Conservation (phyloP, 2,329 filamentous ascomycete species). For the Onygenales sp. region DNA sequence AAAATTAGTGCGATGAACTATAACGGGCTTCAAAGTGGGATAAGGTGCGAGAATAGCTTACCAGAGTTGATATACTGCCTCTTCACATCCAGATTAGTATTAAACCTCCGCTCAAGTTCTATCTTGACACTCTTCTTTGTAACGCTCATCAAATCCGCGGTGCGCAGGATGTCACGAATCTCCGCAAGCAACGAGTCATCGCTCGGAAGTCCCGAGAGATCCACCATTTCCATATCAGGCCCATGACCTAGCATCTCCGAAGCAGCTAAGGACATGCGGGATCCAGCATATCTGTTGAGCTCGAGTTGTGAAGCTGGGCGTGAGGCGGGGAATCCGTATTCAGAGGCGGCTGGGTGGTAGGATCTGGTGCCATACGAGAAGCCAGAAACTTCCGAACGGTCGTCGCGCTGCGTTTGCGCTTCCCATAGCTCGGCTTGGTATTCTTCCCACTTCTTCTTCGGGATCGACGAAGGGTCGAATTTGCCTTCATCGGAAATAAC, state of each 20-base stretch:
- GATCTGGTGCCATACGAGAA: slow-evolving; percentile 89
- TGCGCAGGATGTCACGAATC: slow-evolving; percentile 86
- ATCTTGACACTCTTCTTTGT: slow-evolving; percentile 98
- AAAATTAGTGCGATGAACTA: slow-evolving; percentile 17
- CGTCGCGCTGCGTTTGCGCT: slow-evolving; percentile 71
- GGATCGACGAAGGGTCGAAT: slow-evolving; percentile 86
- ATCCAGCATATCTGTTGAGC: slow-evolving; percentile 44
- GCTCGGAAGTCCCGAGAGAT: slow-evolving; percentile 65
- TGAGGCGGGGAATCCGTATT: slow-evolving; percentile 61
- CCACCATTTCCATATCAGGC: slow-evolving; percentile 63
- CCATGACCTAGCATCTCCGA: slow-evolving; percentile 47
- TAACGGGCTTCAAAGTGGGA: not conserved
- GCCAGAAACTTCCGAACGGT: slow-evolving; percentile 85
- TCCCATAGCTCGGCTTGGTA: slow-evolving; percentile 99
- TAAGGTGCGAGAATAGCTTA: slow-evolving; percentile 40
- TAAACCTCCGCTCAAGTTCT: slow-evolving; percentile 85
- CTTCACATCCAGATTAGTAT: slow-evolving; percentile 74
- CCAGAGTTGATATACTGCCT: slow-evolving; percentile 89
- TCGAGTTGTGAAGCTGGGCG: slow-evolving; percentile 52
- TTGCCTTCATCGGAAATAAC: slow-evolving; percentile 96
- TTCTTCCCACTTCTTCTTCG: slow-evolving; percentile 98
- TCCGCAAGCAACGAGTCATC: slow-evolving; percentile 88
- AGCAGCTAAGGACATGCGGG: slow-evolving; percentile 70
- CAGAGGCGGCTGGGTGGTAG: slow-evolving; percentile 51
- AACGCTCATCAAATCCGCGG: slow-evolving; percentile 90